These are phyloP conservation scores for Fragilaria radians DNA, from an alignment of 108 stramenopile genomes.

Conservation along the genomic window DNA sequence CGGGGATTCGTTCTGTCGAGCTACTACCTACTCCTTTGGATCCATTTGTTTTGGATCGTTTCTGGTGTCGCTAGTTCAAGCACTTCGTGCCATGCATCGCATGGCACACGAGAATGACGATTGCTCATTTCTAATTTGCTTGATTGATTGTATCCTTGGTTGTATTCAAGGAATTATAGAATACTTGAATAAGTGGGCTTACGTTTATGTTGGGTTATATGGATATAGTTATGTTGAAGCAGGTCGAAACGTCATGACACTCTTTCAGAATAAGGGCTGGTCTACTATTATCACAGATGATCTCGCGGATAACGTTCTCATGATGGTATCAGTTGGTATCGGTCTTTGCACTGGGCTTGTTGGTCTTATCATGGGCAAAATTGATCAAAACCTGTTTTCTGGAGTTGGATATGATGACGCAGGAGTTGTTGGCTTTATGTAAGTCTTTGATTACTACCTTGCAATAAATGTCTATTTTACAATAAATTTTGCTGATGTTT, in stretches of 20 bases:
- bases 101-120: slow-evolving; percentile 45
- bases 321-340: slow-evolving; percentile 50
- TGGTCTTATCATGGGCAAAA: slow-evolving; percentile 39
- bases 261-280: slow-evolving; percentile 76
- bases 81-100: slow-evolving; percentile 47
- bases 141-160: slow-evolving; percentile 61
- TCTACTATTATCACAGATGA: slow-evolving; percentile 73
- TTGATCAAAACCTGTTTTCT: slow-evolving; percentile 37
- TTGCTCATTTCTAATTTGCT: slow-evolving; percentile 41
- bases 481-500: not conserved
- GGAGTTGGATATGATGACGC: slow-evolving; percentile 18
- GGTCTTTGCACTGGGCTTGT: slow-evolving; percentile 63
- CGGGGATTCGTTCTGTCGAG: slow-evolving; percentile 40
- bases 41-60: slow-evolving; percentile 85
- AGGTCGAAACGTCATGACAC: slow-evolving; percentile 51
- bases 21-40: slow-evolving; percentile 60
- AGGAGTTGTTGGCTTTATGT: slow-evolving; percentile 32
- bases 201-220: slow-evolving; percentile 83
- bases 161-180: slow-evolving; percentile 60
- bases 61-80: slow-evolving; percentile 44
- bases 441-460: slow-evolving; percentile 7
- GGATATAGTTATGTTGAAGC: slow-evolving; percentile 72
- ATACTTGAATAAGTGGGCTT: slow-evolving; percentile 77
- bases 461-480: not conserved
- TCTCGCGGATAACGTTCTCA: slow-evolving; percentile 51